phyloP scores from a whole-genome alignment of 768 basidiomycete genomes.

The Trametes cinnabarina region DNA sequence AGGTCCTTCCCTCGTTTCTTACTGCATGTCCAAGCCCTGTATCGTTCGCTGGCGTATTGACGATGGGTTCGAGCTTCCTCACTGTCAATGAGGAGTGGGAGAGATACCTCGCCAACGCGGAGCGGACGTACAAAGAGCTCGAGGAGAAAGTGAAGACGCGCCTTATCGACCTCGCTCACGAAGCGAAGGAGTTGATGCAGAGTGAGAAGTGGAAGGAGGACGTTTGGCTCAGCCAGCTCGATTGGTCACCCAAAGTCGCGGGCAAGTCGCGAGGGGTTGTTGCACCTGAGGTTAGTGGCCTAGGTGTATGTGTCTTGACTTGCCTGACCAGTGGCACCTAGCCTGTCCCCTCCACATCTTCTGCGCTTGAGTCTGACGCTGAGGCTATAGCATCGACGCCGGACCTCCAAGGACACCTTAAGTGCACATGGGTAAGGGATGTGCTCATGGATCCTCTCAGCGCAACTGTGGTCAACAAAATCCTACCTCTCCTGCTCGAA shows the following conservation, averaged over 20 bases:
- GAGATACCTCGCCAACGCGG: constrained; percentile 73
- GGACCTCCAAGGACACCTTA: too few species aligned
- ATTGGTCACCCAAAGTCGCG: constrained; percentile 89
- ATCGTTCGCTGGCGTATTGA: constrained; percentile 85
- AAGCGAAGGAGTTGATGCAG: constrained; percentile 49
- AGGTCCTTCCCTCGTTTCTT: constrained; percentile 80
- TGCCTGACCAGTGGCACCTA: too few species aligned
- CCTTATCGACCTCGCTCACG: constrained; percentile 67
- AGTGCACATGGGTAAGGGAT: constrained; percentile 51
- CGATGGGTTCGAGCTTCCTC: constrained; percentile 90
- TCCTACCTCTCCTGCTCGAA: constrained; percentile 67
- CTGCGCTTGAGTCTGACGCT: too few species aligned
- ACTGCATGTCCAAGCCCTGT: constrained; percentile 87
- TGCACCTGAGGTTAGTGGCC: constrained; percentile 34
- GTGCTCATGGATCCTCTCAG: constrained; percentile 45
- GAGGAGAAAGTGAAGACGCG: constrained; percentile 58
- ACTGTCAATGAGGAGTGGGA: constrained; percentile 92
- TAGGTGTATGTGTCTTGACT: neutral
- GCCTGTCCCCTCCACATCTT: too few species aligned
- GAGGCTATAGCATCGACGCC: too few species aligned
- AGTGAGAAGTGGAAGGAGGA: constrained; percentile 62
- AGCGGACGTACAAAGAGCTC: constrained; percentile 69
- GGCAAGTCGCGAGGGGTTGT: constrained; percentile 64
- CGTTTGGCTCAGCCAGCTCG: constrained; percentile 86
- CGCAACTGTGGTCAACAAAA: constrained; percentile 43